phyloP scores from a whole-genome alignment of 75 land plant species.

The Ceratopteris richardii region DNA sequence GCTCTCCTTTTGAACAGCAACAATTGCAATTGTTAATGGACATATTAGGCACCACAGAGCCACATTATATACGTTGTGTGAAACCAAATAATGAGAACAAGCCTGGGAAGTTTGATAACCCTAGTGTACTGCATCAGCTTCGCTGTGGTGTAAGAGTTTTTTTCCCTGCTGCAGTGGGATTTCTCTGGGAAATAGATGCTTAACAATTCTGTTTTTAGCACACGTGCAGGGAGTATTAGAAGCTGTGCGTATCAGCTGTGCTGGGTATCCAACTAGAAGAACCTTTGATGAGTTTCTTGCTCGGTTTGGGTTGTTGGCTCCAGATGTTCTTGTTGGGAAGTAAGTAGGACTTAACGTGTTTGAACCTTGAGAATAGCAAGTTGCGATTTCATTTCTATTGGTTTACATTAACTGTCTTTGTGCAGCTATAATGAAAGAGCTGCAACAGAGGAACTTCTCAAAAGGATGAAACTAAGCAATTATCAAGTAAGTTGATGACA shows the following conservation, averaged over 20 bases:
- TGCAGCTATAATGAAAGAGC: conserved; percentile 72
- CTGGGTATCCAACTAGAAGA: conserved; percentile 88
- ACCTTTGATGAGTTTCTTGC: conserved; percentile 82
- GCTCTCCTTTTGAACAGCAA: no score
- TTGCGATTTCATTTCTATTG: background rate
- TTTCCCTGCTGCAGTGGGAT: no score
- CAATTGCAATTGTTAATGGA: conserved; percentile 85
- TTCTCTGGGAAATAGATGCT: no score
- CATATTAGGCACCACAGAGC: conserved; percentile 85
- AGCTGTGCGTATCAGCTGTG: conserved; percentile 96
- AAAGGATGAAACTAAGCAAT: conserved; percentile 59
- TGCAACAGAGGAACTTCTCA: conserved; percentile 59
- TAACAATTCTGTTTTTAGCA: background rate
- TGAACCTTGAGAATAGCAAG: background rate
- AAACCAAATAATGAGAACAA: conserved; percentile 95
- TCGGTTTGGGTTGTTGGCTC: conserved; percentile 86
- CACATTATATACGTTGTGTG: conserved; percentile 96
- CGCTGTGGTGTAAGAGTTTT: conserved; percentile 77
- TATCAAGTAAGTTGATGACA: conserved; percentile 64
- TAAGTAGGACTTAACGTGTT: conserved; percentile 23
- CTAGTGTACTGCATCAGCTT: conserved; percentile 83
- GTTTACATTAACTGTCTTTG: background rate
- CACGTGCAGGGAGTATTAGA: conserved; percentile 97
- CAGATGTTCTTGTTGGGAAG: conserved; percentile 78
- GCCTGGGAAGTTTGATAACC: conserved; percentile 84